Evolutionary conservation across 78 protist species (phyloP), one percentile per base, ranked within the genome.

Genomic region (Dictyostelium purpureum): DNA sequence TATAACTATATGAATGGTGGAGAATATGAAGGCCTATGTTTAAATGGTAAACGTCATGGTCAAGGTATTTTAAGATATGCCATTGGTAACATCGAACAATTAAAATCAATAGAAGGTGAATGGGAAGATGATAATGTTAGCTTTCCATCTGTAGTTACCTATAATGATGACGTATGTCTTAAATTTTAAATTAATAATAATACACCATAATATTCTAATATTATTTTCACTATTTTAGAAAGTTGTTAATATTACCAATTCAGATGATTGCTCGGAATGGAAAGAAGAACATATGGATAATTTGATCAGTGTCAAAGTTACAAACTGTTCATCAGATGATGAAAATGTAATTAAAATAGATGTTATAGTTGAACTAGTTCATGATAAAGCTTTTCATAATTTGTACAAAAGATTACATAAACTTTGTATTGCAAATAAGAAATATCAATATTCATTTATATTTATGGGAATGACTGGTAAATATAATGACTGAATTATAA

Each of bases 61-160:
- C 4, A 52, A 1, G 82, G 82, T 63, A 40, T 18, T 47, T 40
- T 77, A 40, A 77, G n/a, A 18, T 77, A 77, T 47, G 63, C 19
- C 6, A 24, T n/a, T 33, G 76, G 52, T 42, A 77, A 63, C 40
- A 49, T 42, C 7, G 57, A 70, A 19, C 28, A 45, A 63, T 14
- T 77, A 28, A 42, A 38, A 63, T 35, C 31, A 40, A 77, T 77
- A n/a, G 71, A 77, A 4, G 82, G 82, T n/a, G 10, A 40, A 19
- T 77, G 82, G 82, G 24, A 77, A 1, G 37, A 42, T 2, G 82
- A 77, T 42, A 37, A 77, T n/a, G 61, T 77, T 38, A 40, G 38
- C n/a, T 49, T 40, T 16, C 82, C 82, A 7, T 35, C 82, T 14
- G 40, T 31, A 14, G 19, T 77, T n/a, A 49, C 26, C 10, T 77